Conservation (phyloP, 441 rosid genomes). For the Euphorbia schlechtendalii region DNA sequence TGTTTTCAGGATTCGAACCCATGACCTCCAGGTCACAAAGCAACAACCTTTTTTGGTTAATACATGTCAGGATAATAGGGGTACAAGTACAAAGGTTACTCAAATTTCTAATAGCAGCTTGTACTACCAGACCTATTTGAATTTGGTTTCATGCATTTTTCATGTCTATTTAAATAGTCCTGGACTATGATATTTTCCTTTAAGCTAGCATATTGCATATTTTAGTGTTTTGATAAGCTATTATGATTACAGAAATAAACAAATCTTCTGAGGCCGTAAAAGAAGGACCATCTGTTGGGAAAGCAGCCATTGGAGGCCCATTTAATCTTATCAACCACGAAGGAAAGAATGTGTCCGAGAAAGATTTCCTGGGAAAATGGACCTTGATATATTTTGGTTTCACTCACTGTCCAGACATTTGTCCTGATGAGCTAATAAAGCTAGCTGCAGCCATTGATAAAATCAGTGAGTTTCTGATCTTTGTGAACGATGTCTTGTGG, state of each 20-base stretch:
- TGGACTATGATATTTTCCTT: background rate
- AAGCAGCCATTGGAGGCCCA: conserved; percentile 94
- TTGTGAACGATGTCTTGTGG: background rate
- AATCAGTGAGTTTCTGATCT: conserved; percentile 55
- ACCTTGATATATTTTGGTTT: conserved; percentile 83
- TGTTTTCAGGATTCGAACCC: too few species aligned
- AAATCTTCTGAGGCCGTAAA: conserved; percentile 63
- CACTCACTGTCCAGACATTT: conserved; percentile 97
- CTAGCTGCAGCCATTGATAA: conserved; percentile 77
- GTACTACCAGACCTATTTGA: background rate
- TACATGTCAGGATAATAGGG: background rate
- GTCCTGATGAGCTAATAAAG: conserved; percentile 89
- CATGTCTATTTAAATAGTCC: background rate
- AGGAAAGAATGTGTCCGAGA: conserved; percentile 70
- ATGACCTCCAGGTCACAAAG: too few species aligned
- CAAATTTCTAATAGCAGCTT: background rate
- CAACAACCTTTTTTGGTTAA: too few species aligned
- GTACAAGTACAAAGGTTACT: background rate
- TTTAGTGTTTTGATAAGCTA: background rate
- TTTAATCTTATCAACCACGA: conserved; percentile 78
- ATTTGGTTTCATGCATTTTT: background rate
- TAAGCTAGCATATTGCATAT: background rate
- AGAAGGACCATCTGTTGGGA: conserved; percentile 89
- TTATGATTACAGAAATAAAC: conserved; percentile 51
- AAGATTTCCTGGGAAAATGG: conserved; percentile 84